Evolutionary conservation across 768 basidiomycete genomes (phyloP).

Genomic region (Harrya chromipes): DNA sequence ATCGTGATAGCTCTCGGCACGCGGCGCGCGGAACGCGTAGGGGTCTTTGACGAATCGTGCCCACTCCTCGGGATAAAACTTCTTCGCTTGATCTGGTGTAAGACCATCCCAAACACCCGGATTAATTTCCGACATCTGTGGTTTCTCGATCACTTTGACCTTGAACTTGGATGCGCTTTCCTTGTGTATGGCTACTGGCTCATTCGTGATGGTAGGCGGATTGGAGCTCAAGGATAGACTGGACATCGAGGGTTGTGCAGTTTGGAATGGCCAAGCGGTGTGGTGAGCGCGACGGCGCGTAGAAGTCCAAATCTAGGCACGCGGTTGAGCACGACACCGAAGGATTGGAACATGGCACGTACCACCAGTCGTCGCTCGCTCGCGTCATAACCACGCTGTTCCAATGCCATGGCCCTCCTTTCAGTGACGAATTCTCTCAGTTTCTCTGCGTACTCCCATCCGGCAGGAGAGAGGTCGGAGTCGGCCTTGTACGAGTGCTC

Average conservation of each 20-base stretch:
- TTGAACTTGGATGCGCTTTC: slow-evolving; percentile 32
- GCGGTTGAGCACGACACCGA: neutral
- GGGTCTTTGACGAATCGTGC: slow-evolving; percentile 90
- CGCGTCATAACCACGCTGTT: slow-evolving; percentile 65
- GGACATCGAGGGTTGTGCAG: slow-evolving; percentile 24
- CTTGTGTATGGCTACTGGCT: slow-evolving; percentile 1
- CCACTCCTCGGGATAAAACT: slow-evolving; percentile 93
- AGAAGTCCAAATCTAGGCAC: slow-evolving; percentile 89
- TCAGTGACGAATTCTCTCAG: slow-evolving; percentile 89
- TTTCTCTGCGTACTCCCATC: slow-evolving; percentile 92
- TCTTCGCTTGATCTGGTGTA: slow-evolving; percentile 83
- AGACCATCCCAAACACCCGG: slow-evolving; percentile 98
- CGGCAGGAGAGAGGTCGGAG: slow-evolving; percentile 90
- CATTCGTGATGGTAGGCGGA: neutral
- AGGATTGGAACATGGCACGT: slow-evolving; percentile 24
- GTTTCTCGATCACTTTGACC: slow-evolving; percentile 90
- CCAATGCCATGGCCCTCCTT: slow-evolving; percentile 70
- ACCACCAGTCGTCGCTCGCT: slow-evolving; percentile 65
- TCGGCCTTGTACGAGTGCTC: slow-evolving; percentile 99
- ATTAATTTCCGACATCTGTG: slow-evolving; percentile 97
- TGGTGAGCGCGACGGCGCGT: slow-evolving; percentile 90
- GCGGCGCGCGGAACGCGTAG: slow-evolving; percentile 85
- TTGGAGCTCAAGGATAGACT: slow-evolving; percentile 6
- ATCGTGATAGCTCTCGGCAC: slow-evolving; percentile 98
- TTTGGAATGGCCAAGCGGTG: slow-evolving; percentile 92